phyloP scores from a whole-genome alignment of 352 stramenopile genomes.

The Pythium brassicae region DNA sequence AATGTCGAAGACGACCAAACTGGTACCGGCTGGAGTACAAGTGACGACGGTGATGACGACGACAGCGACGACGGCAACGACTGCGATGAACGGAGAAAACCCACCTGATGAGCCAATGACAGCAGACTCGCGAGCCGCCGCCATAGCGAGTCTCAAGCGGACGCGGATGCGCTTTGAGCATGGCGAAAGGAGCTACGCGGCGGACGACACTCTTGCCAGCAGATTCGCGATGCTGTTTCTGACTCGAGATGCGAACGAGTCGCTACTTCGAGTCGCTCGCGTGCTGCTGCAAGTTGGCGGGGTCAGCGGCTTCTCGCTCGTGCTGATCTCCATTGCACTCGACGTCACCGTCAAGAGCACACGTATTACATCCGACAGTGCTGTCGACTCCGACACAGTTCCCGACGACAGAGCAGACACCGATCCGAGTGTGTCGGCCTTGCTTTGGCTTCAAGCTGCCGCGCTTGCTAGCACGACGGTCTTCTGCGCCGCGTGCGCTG shows the following conservation, averaged over 20 bases:
- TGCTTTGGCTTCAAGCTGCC: background rate
- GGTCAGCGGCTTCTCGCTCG: background rate
- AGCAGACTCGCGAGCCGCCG: background rate
- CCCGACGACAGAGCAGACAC: background rate
- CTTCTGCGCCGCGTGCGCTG: constrained; percentile 10
- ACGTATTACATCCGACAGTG: background rate
- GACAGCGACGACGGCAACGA: too few species aligned
- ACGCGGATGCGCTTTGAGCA: background rate
- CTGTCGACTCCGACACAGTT: background rate
- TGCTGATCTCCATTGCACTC: background rate
- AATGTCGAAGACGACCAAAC: too few species aligned
- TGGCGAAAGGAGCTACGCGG: background rate
- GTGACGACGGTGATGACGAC: too few species aligned
- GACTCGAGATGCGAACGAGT: background rate
- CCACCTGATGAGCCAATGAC: too few species aligned
- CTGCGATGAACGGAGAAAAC: too few species aligned
- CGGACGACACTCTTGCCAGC: background rate
- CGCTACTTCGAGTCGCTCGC: background rate
- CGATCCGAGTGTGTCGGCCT: background rate
- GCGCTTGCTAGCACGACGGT: constrained; percentile 9
- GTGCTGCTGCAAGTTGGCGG: background rate
- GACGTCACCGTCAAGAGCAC: background rate
- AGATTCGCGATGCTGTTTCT: background rate
- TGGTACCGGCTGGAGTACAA: too few species aligned
- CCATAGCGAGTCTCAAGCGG: background rate